Base-by-base conservation (phyloP, 2,329 filamentous ascomycete genomes). In the Neoscytalidium dimidiatum region DNA sequence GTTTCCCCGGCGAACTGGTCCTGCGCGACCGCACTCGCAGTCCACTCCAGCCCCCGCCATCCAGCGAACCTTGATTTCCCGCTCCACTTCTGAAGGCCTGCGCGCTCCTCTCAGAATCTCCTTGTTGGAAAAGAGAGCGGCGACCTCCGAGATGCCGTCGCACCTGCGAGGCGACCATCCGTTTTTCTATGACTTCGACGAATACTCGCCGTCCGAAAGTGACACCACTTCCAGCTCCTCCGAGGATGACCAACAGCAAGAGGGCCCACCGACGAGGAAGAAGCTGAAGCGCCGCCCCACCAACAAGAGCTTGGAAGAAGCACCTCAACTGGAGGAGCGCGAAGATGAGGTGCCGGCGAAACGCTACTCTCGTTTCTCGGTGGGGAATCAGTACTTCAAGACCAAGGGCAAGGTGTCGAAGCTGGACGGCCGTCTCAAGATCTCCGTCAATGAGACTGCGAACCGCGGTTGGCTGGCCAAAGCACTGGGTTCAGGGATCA, bases 401-500 rank as follows among this genome's bases (percentile, higher is more conserved):
- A 90, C 87, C 1, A 86, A 83, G 67, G 89, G 89, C 26, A 87
- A 82, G 67, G 84, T 92, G 1, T 87, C 84, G 2, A 90, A 86
- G 74, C 83, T 80, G 52, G 90, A 93, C 73, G 91, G 91, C 0
- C 84, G 91, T 23, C 77, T 94, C 56, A 87, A 86, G 67, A 91
- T 94, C 67, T 90, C 88, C 4, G 83, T 93, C 71, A 88, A 89
- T 62, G 90, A 93, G 72, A 89, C 86, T 1, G 84, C 84, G 64
- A 87, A 89, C 68, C 88, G 81, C 1, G 90, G 90, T 11, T 92
- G 92, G 69, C 80, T 93, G 28, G 89, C 89, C 48, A 92, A 92
- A 72, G 89, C 90, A 3, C 79, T 94, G 0, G 90, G 90, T 3
- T 83, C 85, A 1, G 86, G 86, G 3, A 82, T 90, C 49, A 81